Percentiles rank a stretch among this genome's conserved stretches.
Conservation (phyloP, 768 basidiomycete genomes). For the Pleurotus giganteus region DNA sequence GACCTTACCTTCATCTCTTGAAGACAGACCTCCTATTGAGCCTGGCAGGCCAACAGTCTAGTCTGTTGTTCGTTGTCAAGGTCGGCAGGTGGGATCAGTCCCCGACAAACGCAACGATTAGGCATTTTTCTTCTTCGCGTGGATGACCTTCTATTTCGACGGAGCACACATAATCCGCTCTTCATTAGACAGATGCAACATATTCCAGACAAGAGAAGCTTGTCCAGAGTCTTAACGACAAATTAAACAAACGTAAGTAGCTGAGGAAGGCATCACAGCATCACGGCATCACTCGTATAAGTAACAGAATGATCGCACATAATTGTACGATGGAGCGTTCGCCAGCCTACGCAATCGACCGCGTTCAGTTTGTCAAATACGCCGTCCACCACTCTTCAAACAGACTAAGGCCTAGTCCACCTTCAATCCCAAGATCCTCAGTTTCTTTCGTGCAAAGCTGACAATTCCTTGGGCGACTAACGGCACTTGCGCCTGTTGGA, state of each 20-base stretch:
- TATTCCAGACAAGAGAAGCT: slow-evolving; percentile 6
- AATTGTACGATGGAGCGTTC: no score
- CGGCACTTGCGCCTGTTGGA: slow-evolving; percentile 62
- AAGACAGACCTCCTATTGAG: no score
- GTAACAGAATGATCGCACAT: background rate
- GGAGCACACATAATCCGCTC: background rate
- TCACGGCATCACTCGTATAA: background rate
- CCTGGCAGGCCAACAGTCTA: no score
- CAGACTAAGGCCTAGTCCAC: slow-evolving; percentile 56
- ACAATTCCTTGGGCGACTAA: slow-evolving; percentile 77
- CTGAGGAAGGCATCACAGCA: slow-evolving; percentile 13
- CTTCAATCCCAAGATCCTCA: slow-evolving; percentile 58
- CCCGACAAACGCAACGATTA: no score
- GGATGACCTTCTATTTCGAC: no score
- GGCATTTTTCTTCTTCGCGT: no score
- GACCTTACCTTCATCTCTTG: no score
- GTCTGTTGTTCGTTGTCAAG: no score
- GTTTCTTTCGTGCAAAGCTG: slow-evolving; percentile 76
- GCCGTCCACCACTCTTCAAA: slow-evolving; percentile 88
- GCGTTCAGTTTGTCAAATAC: slow-evolving; percentile 33
- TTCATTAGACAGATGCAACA: background rate
- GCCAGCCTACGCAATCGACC: slow-evolving; percentile 1
- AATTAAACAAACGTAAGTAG: slow-evolving; percentile 10
- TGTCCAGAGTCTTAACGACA: slow-evolving; percentile 16
- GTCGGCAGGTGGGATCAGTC: no score